These are phyloP conservation scores for Ustilago nuda DNA, from an alignment of 1,284 basidiomycete genomes.

Conservation along the genomic window DNA sequence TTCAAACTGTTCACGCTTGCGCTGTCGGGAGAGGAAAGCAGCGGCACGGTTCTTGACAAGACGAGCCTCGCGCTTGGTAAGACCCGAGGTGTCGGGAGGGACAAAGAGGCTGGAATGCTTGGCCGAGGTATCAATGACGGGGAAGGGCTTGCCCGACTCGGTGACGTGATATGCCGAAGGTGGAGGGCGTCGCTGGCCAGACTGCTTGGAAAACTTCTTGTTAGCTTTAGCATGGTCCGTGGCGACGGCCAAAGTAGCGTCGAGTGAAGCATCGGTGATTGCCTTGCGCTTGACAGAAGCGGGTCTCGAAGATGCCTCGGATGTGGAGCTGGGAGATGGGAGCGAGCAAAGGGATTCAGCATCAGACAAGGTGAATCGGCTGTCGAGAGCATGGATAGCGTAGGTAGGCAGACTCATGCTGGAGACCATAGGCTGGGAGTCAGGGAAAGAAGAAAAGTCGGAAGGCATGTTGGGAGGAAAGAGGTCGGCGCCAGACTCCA, in stretches of 20 bases:
- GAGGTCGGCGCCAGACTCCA: constrained; percentile 29
- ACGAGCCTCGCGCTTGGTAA: constrained; percentile 87
- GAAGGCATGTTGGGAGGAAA: constrained; percentile 18
- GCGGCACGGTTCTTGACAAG: constrained; percentile 91
- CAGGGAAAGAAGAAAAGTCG: constrained; percentile 19
- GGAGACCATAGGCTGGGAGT: constrained; percentile 35
- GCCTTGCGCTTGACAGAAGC: constrained; percentile 36
- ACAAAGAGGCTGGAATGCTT: constrained; percentile 74
- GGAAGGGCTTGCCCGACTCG: constrained; percentile 67
- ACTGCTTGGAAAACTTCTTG: constrained; percentile 25
- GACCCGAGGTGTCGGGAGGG: constrained; percentile 85
- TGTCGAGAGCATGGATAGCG: constrained; percentile 27
- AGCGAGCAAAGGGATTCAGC: constrained; percentile 31
- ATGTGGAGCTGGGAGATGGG: constrained; percentile 38
- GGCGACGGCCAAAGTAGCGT: constrained; percentile 13
- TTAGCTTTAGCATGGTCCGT: constrained; percentile 15
- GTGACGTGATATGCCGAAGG: constrained; percentile 66
- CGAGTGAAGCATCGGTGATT: constrained; percentile 18
- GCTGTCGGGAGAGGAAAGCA: constrained; percentile 86
- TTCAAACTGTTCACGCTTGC: constrained; percentile 92
- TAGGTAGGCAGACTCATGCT: constrained; percentile 44
- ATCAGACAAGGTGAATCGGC: constrained; percentile 37
- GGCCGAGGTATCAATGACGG: constrained; percentile 68
- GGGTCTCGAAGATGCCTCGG: constrained; percentile 28
- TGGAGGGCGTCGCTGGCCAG: constrained; percentile 55